Evolutionary conservation across 2,329 filamentous ascomycete species (phyloP), one percentile per base, ranked within the genome.

Genomic region (Bipolaris zeicola): DNA sequence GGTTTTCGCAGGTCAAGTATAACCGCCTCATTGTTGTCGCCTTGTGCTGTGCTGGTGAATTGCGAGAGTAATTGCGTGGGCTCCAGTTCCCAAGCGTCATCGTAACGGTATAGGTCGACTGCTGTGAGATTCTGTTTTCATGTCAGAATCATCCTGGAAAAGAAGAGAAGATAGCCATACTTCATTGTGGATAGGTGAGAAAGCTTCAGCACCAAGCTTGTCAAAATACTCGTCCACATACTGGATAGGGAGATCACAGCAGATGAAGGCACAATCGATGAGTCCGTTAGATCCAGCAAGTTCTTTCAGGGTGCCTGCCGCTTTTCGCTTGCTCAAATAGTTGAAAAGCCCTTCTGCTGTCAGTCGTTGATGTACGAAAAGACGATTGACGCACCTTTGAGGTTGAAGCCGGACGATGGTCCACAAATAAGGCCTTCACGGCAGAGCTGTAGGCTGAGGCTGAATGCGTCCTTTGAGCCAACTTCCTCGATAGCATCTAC

Each of bases 211-310:
- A 1, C 77, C 79, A 10, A 87, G 73, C 62, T 85, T 86, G 24
- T 82, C 77, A 61, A 86, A 87, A 64, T 87, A 87, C 61, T 84
- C 83, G 22, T 80, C 76, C 42, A 87, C 80, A 57, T 87, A 87
- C 65, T 87, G 85, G 60, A 88, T 87, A 0, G 86, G 86, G 24
- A 88, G 61, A 54, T 88, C 86, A 55, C 85, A 87, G 71, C 85
- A 88, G 3, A 87, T 69, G 67, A 88, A 88, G 0, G 55, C 65
- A 34, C 65, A 67, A 11, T 63, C 54, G 28, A 65, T 47, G 22
- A 61, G 18, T 0, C 62, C 63, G 4, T 62, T 48, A 3, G 50
- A 33, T 1, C 49, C 55, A 8, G 57, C 54, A 2, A 67, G 57
- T 2, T 58, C 52, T 1, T 49, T 51, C 8, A 67, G 34, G 1